Base-by-base conservation (phyloP, 2,329 filamentous ascomycete species). In the Botrytis galanthina region DNA sequence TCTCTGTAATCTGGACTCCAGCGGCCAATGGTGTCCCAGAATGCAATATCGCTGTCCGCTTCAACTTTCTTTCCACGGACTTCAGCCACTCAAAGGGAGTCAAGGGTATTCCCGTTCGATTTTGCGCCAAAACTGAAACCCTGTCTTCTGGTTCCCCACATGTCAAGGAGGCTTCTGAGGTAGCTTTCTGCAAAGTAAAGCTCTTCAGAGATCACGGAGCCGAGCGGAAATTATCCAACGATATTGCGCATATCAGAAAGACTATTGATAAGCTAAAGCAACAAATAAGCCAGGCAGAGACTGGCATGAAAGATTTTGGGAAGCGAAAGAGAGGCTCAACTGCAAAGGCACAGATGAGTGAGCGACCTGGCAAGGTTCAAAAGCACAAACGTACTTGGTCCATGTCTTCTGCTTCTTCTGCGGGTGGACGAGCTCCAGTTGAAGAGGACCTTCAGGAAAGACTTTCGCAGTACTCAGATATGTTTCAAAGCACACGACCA, bases 1-100 rank as follows among this genome's bases (percentile, higher is more conserved):
- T 98, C 81, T 95, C 92, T 10, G 93, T 98, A 7, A 89, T 91
- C 9, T 98, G 95, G 95, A 93, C 91, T 0, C 92, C 94, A 0
- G 91, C 90, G 7, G 83, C 88, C 60, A 91, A 90, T 67, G 90
- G 91, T 0, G 83, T 85, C 0, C 85, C 92, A 5, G 94, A 98
- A 78, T 96, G 94, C 81, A 93, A 90, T 67, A 90, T 99, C 73
- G 92, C 94, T 14, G 93, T 98, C 20, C 93, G 96, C 63, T 99
- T 98, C 86, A 99, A 99, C 84, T 99, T 99, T 81, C 86, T 99
- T 0, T 99, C 96, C 0, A 99, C 96, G 14, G 96, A 99, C 81
- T 99, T 98, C 81, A 98, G 95, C 82, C 96, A 98, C 81, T 98
- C 96, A 16, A 99, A 99, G 81, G 96, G 96, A 63, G 96, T 99